These are phyloP conservation scores for Coniochaeta ligniaria DNA, from an alignment of 2,329 filamentous ascomycete genomes.

Conservation along the genomic window DNA sequence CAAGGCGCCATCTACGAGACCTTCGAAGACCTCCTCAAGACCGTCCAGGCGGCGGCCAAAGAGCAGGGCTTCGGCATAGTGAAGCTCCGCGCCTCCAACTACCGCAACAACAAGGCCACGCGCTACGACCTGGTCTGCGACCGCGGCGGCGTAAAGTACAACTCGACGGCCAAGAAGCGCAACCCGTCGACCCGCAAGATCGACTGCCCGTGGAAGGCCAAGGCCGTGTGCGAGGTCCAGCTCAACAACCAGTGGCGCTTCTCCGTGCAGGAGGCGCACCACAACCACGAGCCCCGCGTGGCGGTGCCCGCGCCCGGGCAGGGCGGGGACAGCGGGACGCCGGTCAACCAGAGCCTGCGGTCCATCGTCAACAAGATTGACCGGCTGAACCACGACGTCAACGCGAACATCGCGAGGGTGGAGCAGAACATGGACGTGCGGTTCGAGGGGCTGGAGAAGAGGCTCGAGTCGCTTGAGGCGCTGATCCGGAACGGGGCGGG, in stretches of 20 bases:
- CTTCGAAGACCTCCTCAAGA: slow-evolving; percentile 51
- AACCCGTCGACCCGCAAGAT: slow-evolving; percentile 58
- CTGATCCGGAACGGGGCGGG: slow-evolving; percentile 8
- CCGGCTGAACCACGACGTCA: slow-evolving; percentile 49
- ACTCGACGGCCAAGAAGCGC: slow-evolving; percentile 57
- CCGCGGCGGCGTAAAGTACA: slow-evolving; percentile 57
- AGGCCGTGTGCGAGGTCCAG: slow-evolving; percentile 57
- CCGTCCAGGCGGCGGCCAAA: slow-evolving; percentile 53
- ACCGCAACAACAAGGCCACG: slow-evolving; percentile 50
- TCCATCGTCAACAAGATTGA: slow-evolving; percentile 54
- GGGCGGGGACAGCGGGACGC: slow-evolving; percentile 37
- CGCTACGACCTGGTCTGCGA: slow-evolving; percentile 58
- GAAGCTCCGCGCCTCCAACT: slow-evolving; percentile 56
- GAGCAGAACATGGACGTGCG: slow-evolving; percentile 21
- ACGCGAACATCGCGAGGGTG: slow-evolving; percentile 43
- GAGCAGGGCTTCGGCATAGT: slow-evolving; percentile 57
- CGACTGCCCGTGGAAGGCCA: slow-evolving; percentile 56
- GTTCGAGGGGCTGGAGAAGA: slow-evolving; percentile 45
- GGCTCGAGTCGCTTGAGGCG: slow-evolving; percentile 45
- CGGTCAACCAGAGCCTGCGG: slow-evolving; percentile 49
- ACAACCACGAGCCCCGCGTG: slow-evolving; percentile 55
- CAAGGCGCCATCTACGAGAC: slow-evolving; percentile 53
- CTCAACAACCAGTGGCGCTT: slow-evolving; percentile 59
- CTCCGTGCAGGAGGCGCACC: slow-evolving; percentile 50
- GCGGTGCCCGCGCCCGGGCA: slow-evolving; percentile 46